These are phyloP conservation scores for Paramecium sonneborni DNA, from an alignment of 73 alveolate species.

Conservation along the genomic window DNA sequence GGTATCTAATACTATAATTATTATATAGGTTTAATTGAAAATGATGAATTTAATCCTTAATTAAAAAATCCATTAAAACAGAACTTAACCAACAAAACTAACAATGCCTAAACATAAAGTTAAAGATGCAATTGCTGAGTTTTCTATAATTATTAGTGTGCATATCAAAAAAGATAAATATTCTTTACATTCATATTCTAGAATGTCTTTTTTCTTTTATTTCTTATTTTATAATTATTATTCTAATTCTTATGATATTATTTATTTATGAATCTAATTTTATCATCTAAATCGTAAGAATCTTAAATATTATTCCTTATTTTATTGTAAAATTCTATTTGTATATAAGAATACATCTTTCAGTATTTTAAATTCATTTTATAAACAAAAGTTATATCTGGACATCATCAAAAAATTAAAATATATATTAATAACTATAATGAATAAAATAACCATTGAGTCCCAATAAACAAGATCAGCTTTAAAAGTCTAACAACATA, in stretches of 20 bases:
- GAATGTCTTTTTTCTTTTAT: too few species aligned
- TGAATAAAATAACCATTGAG: background rate
- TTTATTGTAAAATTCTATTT: background rate
- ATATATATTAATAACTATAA: background rate
- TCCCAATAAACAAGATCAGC: constrained; percentile 36
- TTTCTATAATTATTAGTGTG: background rate
- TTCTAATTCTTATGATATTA: background rate
- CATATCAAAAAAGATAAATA: background rate
- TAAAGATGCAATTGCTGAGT: constrained; percentile 7
- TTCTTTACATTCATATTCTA: background rate
- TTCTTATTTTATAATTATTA: background rate
- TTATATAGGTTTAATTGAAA: background rate
- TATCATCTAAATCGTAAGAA: background rate
- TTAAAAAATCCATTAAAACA: background rate
- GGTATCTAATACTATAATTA: background rate
- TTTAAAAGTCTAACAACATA: background rate
- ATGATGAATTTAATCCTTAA: background rate
- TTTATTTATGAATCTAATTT: background rate
- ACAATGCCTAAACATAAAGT: background rate
- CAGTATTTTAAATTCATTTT: background rate
- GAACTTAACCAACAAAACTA: background rate
- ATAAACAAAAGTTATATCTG: background rate
- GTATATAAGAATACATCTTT: too few species aligned
- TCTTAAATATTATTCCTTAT: background rate
- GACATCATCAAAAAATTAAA: background rate